Base-by-base conservation (phyloP, 345 rosid genomes). In the Erodium maritimum region DNA sequence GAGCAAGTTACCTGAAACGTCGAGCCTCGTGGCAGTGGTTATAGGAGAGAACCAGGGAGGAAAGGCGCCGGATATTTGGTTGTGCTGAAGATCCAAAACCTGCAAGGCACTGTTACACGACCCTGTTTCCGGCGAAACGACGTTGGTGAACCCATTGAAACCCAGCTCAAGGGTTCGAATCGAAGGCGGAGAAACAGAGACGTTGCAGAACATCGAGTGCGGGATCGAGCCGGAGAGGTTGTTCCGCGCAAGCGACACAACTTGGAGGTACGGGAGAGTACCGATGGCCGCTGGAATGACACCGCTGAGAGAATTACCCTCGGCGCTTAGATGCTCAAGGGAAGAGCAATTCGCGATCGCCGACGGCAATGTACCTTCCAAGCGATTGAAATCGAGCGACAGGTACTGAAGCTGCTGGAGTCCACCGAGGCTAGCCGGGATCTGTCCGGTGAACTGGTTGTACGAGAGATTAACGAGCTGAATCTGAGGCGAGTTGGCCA, bases 291-390 rank as follows among this genome's bases (percentile, higher is more conserved):
- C 76, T 18, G 96, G 96, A 7, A 88, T 65, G 50, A 86, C 73
- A 13, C 98, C 95, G 24, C 83, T 71, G 50, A 93, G 82, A 21
- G 77, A 62, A 60, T 93, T 91, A 53, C 72, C 85, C 53, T 79
- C 73, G 4, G 81, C 93, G 58, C 95, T 88, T 57, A 88, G 69
- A 56, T 88, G 99, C 25, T 83, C 75, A n/a, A 88, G 81, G 19
- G 96, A 84, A 16, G 91, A 84, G 54, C 93, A 85, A 65, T 86
- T 93, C 0, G 89, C 82, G 8, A 93, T 56, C 2, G 88, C 91
- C 0, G 96, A 91, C 5, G 96, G 96, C 50, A 88, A 52, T 56
- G 99, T 84, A 17, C 95, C 99, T 61, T 79, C 80, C 23, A 88
- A 50, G 48, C 55, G 64, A 57, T 88, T 93, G 65, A 58, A 73